Conservation (phyloP, 768 basidiomycete species). For the Punctularia strigosozonata region DNA sequence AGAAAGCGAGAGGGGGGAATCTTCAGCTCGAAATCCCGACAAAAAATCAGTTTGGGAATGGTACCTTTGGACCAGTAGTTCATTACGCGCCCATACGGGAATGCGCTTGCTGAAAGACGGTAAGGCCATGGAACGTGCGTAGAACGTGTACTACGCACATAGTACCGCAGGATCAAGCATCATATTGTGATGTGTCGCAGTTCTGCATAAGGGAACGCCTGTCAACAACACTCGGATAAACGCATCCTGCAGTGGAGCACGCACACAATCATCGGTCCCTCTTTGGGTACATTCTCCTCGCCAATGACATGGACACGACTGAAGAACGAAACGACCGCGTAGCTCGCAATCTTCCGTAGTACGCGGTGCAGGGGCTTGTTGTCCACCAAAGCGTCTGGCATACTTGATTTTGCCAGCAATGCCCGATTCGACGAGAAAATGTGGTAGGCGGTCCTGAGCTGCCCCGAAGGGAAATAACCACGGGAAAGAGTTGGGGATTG, state of each 20-base stretch:
- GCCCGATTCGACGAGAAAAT: no score
- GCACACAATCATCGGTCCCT: constrained; percentile 91
- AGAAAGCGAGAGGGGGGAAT: constrained; percentile 5
- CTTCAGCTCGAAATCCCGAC: constrained; percentile 5
- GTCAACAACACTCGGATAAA: constrained; percentile 1
- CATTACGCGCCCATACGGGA: constrained; percentile 71
- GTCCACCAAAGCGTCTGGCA: constrained; percentile 25
- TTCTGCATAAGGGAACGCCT: constrained; percentile 26
- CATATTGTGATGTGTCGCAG: constrained; percentile 91
- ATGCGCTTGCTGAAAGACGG: constrained; percentile 43
- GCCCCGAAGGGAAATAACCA: no score
- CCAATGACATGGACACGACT: constrained; percentile 78
- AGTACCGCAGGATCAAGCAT: constrained; percentile 80
- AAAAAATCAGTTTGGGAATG: constrained; percentile 7
- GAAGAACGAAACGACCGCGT: constrained; percentile 82
- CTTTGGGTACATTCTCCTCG: constrained; percentile 74
- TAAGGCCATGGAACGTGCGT: constrained; percentile 1
- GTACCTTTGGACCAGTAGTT: constrained; percentile 94
- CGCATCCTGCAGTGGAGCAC: constrained; percentile 18
- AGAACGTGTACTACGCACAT: constrained; percentile 36
- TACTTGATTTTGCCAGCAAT: no score
- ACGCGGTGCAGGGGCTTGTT: constrained; percentile 67
- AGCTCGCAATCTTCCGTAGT: constrained; percentile 57
- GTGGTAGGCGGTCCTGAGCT: no score
- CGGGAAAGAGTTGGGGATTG: no score